Evolutionary conservation across 441 rosid species (phyloP), one percentile per base, ranked within the genome.

Genomic region (California macrophylla): DNA sequence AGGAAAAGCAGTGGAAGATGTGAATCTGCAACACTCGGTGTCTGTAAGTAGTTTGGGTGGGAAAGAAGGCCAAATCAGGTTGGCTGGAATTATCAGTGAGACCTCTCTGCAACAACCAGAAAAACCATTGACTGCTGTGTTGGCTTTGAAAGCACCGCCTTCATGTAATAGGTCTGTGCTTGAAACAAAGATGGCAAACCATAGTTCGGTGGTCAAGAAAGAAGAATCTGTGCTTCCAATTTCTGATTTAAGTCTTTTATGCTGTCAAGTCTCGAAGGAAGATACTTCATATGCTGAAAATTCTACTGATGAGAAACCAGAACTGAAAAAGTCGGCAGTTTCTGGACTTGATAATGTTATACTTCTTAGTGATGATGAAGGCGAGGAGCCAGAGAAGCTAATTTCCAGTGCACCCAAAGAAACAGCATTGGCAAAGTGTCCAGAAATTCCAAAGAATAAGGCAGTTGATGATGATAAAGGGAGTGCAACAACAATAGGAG

Each of bases 281-380:
- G 83, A 72, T 47, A 68, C 47, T 23, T 77, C 82, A 18, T 74
- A 72, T 78, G 54, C 67, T 38, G 68, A 32, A 66, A 79, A 68
- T 47, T 23, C 52, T 30, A 65, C 64, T 69, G 71, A 67, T 4
- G 70, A 34, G 52, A 74, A 68, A 67, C 64, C 63, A 71, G 80
- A 73, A 77, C 75, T 72, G 64, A 76, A 77, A 78, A 86, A 77
- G 63, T 67, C 75, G 71, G 72, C 82, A 32, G 74, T 64, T 71
- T 71, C 71, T 52, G 73, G 63, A 69, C 78, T 77, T 42, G 80
- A 78, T 74, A 78, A 84, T 75, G 73, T 89, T 71, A 88, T 95
- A 76, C 82, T 83, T 73, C 93, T 95, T 70, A 92, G 96, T 66
- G 99, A 95, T 69, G 97, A 95, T 75, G 98, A 92, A 80, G 77